Evolutionary conservation across 805 yeast species (phyloP).

Genomic region (Wickerhamomyces strasburgensis): DNA sequence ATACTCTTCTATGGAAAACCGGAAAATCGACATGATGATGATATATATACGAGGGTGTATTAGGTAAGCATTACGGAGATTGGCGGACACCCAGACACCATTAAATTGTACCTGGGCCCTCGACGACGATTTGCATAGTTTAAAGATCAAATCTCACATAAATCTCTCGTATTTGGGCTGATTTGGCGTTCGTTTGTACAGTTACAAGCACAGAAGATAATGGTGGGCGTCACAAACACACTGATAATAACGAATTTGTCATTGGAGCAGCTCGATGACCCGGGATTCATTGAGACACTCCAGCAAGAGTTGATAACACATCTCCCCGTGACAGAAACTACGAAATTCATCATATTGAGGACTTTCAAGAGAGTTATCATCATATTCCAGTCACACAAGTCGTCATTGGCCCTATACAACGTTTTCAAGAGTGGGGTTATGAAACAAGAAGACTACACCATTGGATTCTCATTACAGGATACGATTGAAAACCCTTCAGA

Average conservation of each 20-base stretch:
- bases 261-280: conserved; percentile 14
- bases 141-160: background rate
- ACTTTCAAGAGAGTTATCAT: conserved; percentile 24
- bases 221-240: conserved; percentile 22
- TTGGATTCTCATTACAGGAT: conserved; percentile 19
- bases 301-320: conserved; percentile 24
- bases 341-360: conserved; percentile 27
- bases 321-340: conserved; percentile 15
- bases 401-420: conserved; percentile 7
- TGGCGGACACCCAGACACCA: too few relatives aligned
- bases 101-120: too few relatives aligned
- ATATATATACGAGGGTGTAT: too few relatives aligned
- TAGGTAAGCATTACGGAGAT: too few relatives aligned
- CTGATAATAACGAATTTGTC: conserved; percentile 23
- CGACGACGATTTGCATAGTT: too few relatives aligned
- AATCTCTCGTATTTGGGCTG: background rate
- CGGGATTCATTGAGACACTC: conserved; percentile 13
- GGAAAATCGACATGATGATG: too few relatives aligned
- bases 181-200: too few relatives aligned
- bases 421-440: conserved; percentile 3
- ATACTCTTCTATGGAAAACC: too few relatives aligned
- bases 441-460: conserved; percentile 5
- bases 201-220: too few relatives aligned
- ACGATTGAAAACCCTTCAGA: conserved; percentile 9
- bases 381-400: conserved; percentile 16